Percentiles rank a stretch among this genome's conserved stretches.
Evolutionary conservation across 2,329 filamentous ascomycete genomes (phyloP).

Genomic region (Ploettnerulaceae sp.): DNA sequence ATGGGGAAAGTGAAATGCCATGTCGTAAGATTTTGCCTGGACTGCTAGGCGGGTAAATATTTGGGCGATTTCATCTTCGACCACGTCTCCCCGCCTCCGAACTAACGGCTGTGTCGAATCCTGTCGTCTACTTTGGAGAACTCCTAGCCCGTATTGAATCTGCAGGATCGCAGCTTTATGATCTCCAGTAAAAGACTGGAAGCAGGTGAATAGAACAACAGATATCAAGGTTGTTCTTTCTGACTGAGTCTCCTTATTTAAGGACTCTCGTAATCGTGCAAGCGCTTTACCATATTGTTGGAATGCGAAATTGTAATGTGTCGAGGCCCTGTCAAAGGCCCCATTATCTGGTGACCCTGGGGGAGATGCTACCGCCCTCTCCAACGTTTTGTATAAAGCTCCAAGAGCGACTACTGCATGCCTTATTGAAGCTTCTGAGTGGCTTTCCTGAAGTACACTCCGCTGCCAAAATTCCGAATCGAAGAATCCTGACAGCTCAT

Average conservation of each 20-base stretch:
- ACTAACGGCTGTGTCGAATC: constrained; percentile 38
- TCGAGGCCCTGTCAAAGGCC: constrained; percentile 39
- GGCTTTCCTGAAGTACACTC: constrained; percentile 58
- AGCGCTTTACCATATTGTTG: constrained; percentile 55
- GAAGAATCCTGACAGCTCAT: constrained; percentile 62
- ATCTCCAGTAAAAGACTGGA: constrained; percentile 62
- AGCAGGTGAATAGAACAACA: constrained; percentile 61
- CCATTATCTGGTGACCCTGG: constrained; percentile 34
- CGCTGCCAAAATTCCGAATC: constrained; percentile 61
- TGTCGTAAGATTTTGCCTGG: constrained; percentile 63
- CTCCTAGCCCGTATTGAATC: constrained; percentile 52
- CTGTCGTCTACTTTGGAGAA: constrained; percentile 49
- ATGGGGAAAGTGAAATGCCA: constrained; percentile 62
- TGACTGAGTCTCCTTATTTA: constrained; percentile 40
- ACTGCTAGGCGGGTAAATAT: constrained; percentile 61
- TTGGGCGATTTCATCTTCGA: constrained; percentile 51
- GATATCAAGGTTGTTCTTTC: constrained; percentile 57
- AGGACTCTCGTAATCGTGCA: constrained; percentile 44
- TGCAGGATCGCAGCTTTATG: constrained; percentile 57
- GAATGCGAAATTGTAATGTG: constrained; percentile 57
- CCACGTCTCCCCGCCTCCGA: constrained; percentile 20
- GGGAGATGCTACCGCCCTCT: constrained; percentile 48
- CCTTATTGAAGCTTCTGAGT: constrained; percentile 55
- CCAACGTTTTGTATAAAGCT: constrained; percentile 61
- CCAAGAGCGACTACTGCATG: constrained; percentile 63